Evolutionary conservation across 371 early-diverging fungal species (phyloP), one percentile per base, ranked within the genome.

Genomic region (Circinella minor): DNA sequence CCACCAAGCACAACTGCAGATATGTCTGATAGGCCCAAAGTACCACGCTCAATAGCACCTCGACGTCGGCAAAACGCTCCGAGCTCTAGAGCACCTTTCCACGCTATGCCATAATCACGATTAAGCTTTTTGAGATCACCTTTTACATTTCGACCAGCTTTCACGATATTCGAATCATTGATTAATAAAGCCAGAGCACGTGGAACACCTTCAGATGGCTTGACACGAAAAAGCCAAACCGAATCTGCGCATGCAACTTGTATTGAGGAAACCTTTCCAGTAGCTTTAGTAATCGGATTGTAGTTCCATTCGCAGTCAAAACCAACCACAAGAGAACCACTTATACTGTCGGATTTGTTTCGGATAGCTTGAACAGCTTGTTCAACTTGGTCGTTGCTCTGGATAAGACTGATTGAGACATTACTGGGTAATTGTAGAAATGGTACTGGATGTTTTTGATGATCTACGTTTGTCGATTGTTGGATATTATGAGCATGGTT

Each of bases 221-320:
- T 18, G 36, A 57, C 34, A 5, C 34, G 57, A 34, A 57, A 57
- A 0, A 57, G 1, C 57, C 57, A 57, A 8, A 57, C 57, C 1
- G 5, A 7, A 27, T 57, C 27, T 57, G 7, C 9, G 4, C 34
- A 57, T 7, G 57, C 57, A 11, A 57, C 57, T 57, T 57, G 57
- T 7, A 57, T 27, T 7, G 34, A 27, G 0, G 57, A 57, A 6
- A 57, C 36, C 18, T 57, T 57, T 27, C 57, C 57, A 34, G 36
- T 34, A 27, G 57, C 14, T 37, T 34, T 5, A 1, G 57, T 57
- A 2, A 57, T 34, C 3, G 57, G 36, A 34, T 57, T 57, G 57
- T 10, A 57, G 8, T 57, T 57, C 57, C 57, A 57, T 34, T 57
- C 57, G 5, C 57, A 57, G 27, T 57, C 57, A 34, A 57, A 57